Evolutionary conservation across 2,329 filamentous ascomycete species (phyloP).

Genomic region (Pseudogymnoascus sp.): DNA sequence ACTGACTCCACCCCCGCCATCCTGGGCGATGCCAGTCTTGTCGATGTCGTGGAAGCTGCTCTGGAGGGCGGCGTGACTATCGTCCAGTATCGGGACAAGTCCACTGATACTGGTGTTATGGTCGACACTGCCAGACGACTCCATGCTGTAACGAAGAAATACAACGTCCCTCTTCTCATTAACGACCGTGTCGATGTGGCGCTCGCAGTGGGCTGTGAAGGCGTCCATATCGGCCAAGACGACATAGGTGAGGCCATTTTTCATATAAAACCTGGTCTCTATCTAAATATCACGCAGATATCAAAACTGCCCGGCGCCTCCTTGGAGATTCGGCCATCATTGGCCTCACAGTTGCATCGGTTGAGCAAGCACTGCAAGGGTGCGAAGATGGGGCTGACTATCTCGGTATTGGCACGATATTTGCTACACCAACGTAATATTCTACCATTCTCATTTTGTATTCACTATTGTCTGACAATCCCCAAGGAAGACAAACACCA

Average conservation of each 20-base stretch:
- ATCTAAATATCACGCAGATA: constrained; percentile 34
- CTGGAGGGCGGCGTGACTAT: constrained; percentile 73
- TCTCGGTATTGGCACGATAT: constrained; percentile 84
- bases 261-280: constrained; percentile 1
- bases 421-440: constrained; percentile 66
- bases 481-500: constrained; percentile 74
- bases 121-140: constrained; percentile 63
- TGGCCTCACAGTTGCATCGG: constrained; percentile 73
- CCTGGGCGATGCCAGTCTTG: constrained; percentile 62
- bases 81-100: constrained; percentile 89
- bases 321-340: constrained; percentile 75
- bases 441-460: constrained; percentile 23
- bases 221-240: constrained; percentile 91
- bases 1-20: constrained; percentile 87
- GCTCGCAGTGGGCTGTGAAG: constrained; percentile 76
- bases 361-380: constrained; percentile 64
- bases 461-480: constrained; percentile 1
- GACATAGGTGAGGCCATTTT: constrained; percentile 58
- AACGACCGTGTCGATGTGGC: constrained; percentile 92
- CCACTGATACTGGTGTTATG: constrained; percentile 61
- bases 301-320: constrained; percentile 58
- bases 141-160: constrained; percentile 59
- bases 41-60: constrained; percentile 65
- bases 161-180: constrained; percentile 74
- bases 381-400: constrained; percentile 77